These are phyloP conservation scores for Trichothecium roseum DNA, from an alignment of 2,329 filamentous ascomycete species.

Conservation along the genomic window DNA sequence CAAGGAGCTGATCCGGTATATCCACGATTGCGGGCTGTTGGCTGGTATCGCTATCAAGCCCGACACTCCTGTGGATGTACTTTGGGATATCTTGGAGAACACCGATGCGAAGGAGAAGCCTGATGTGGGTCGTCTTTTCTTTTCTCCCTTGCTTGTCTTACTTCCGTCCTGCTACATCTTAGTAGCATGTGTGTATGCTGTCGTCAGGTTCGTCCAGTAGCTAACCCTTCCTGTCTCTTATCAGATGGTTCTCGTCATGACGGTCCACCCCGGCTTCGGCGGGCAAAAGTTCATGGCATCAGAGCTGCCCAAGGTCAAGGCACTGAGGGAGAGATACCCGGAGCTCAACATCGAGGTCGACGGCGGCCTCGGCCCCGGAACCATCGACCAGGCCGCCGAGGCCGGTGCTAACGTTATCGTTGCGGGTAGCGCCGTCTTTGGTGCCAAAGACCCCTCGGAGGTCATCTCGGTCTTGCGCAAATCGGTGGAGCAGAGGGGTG, in stretches of 20 bases:
- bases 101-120: constrained; percentile 64
- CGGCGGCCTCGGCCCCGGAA: constrained; percentile 77
- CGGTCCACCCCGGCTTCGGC: constrained; percentile 92
- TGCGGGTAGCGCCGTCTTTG: constrained; percentile 91
- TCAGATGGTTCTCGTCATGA: constrained; percentile 99
- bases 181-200: no score
- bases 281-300: constrained; percentile 98
- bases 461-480: constrained; percentile 76
- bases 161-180: no score
- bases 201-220: no score
- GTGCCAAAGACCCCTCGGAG: constrained; percentile 75
- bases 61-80: constrained; percentile 76
- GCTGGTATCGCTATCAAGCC: constrained; percentile 96
- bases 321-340: constrained; percentile 74
- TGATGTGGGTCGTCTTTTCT: constrained; percentile 54
- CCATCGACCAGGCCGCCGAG: constrained; percentile 87
- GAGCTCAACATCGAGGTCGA: constrained; percentile 96
- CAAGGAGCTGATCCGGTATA: constrained; percentile 77
- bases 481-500: constrained; percentile 56
- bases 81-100: constrained; percentile 81
- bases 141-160: neutral
- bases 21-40: constrained; percentile 78
- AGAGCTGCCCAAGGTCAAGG: constrained; percentile 86
- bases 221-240: no score
- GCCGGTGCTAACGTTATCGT: constrained; percentile 98